A percentile compares a stretch with the other conserved stretches of the same genome.
Conservation (phyloP, 768 basidiomycete species). For the Leccinum longicurvipes region DNA sequence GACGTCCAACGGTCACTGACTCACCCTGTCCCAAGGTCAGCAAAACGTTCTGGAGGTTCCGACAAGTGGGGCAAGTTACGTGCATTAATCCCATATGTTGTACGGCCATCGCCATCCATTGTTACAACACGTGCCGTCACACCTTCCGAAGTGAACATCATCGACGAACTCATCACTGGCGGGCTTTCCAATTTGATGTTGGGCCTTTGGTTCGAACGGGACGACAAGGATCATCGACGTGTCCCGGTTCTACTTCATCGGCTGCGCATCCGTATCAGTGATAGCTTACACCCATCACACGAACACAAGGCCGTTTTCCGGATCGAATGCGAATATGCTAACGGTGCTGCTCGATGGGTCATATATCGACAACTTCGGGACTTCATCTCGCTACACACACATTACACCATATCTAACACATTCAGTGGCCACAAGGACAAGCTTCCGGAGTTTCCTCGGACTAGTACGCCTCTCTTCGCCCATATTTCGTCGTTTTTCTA, state of each 20-base stretch:
- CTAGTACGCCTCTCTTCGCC: constrained; percentile 43
- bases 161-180: constrained; percentile 77
- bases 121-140: constrained; percentile 45
- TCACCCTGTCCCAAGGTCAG: constrained; percentile 24
- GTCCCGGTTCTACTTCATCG: constrained; percentile 78
- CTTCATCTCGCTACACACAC: constrained; percentile 84
- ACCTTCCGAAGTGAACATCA: constrained; percentile 63
- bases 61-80: constrained; percentile 65
- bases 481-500: not conserved
- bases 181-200: constrained; percentile 78
- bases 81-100: constrained; percentile 59
- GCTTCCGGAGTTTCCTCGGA: constrained; percentile 89
- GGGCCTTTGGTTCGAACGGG: constrained; percentile 81
- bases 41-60: constrained; percentile 22
- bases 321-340: constrained; percentile 95
- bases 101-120: constrained; percentile 33
- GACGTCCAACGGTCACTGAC: constrained; percentile 25
- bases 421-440: constrained; percentile 69
- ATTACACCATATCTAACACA: constrained; percentile 83
- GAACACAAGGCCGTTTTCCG: constrained; percentile 78
- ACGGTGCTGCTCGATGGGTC: constrained; percentile 90
- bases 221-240: constrained; percentile 80
- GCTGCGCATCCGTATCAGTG: constrained; percentile 79
- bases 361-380: constrained; percentile 92
- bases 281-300: constrained; percentile 80